These are phyloP conservation scores for Diaporthe ampelina DNA, from an alignment of 2,329 filamentous ascomycete species.

Conservation along the genomic window DNA sequence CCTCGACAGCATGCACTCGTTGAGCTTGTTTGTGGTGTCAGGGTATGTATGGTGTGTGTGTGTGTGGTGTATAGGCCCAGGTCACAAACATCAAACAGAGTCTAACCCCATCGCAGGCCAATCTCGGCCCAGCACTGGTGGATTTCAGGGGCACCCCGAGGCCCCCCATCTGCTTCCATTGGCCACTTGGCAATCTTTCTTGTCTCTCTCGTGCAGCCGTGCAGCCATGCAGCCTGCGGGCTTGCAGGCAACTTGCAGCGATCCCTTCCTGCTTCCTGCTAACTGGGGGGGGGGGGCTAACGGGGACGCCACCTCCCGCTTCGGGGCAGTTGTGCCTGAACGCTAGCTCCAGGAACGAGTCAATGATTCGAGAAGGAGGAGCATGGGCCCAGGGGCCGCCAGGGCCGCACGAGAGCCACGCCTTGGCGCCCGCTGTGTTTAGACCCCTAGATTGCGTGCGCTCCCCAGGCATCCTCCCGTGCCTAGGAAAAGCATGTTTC, in stretches of 20 bases:
- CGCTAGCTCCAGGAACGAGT: conserved; percentile 26
- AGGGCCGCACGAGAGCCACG: background rate
- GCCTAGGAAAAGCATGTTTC: conserved; percentile 29
- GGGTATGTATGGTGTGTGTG: too few species aligned
- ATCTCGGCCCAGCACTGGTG: conserved; percentile 29
- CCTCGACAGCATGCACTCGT: background rate
- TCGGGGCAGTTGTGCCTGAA: background rate
- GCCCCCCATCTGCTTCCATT: background rate
- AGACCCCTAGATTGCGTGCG: conserved; percentile 21
- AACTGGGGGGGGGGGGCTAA: too few species aligned
- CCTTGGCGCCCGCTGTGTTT: conserved; percentile 9
- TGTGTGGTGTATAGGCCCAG: conserved; percentile 12
- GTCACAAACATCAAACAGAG: conserved; percentile 34
- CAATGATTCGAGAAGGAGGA: conserved; percentile 14
- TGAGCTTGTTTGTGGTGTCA: too few species aligned
- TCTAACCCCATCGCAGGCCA: conserved; percentile 26
- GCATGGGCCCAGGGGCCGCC: background rate
- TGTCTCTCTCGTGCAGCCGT: conserved; percentile 9
- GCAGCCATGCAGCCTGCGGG: background rate
- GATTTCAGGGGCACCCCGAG: conserved; percentile 3
- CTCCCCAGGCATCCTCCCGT: conserved; percentile 8
- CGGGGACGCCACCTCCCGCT: conserved; percentile 18
- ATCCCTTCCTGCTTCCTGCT: background rate
- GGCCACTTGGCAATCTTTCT: conserved; percentile 18
- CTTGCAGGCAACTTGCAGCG: conserved; percentile 8